A percentile compares a stretch with the other conserved stretches of the same genome.
Conservation (phyloP, 208 protist genomes). For the Tritrichomonas musculus region DNA sequence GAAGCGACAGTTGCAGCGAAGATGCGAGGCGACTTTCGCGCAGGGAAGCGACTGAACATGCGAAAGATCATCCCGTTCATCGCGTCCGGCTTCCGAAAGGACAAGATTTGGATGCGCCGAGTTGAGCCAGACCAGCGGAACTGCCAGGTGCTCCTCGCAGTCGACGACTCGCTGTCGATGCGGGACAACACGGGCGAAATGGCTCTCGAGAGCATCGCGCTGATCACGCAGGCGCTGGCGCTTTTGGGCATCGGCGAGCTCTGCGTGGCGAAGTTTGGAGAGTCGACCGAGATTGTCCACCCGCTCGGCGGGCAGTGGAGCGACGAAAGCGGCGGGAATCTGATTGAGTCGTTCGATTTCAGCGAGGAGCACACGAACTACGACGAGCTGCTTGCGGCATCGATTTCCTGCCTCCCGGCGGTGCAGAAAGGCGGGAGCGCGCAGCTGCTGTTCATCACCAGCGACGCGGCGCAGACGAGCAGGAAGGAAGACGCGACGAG, state of each 20-base stretch:
- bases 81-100: conserved; percentile 95
- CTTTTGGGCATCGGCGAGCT: conserved; percentile 82
- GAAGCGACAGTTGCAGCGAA: conserved; percentile 89
- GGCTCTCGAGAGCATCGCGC: conserved; percentile 81
- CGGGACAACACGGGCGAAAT: conserved; percentile 71
- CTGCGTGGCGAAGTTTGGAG: conserved; percentile 69
- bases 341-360: conserved; percentile 38
- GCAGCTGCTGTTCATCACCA: neutral
- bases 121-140: conserved; percentile 78
- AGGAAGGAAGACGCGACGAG: neutral
- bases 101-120: conserved; percentile 99
- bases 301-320: conserved; percentile 80
- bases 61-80: conserved; percentile 99
- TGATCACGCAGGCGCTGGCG: conserved; percentile 84
- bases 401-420: neutral
- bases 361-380: neutral
- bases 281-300: conserved; percentile 81
- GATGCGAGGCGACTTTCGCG: conserved; percentile 97
- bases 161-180: conserved; percentile 99
- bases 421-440: neutral
- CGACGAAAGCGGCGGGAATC: conserved; percentile 47
- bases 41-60: conserved; percentile 99
- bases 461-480: neutral
- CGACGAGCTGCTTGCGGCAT: neutral
- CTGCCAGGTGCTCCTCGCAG: conserved; percentile 80